Base-by-base conservation (phyloP, 2,329 filamentous ascomycete species). In the Parastagonospora avenae region DNA sequence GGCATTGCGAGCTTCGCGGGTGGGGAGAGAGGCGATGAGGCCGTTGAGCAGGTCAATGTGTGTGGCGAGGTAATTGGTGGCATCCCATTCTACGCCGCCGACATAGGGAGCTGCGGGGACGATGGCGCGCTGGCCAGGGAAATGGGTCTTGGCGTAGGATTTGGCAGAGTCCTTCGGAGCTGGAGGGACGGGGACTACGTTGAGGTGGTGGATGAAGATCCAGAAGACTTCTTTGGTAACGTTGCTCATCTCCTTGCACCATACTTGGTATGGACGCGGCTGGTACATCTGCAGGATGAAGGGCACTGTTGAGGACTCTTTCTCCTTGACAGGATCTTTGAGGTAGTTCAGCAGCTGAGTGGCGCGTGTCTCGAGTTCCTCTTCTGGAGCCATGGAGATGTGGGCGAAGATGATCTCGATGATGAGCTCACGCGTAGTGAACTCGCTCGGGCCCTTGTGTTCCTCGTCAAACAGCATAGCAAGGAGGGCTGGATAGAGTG, bases 141-240 rank as follows among this genome's bases (percentile, higher is more conserved):
- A 97, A 74, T 92, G 84, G 14, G 83, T 81, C 42, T 80, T 90
- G 41, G 80, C 80, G 59, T 83, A 82, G 19, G 67, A 67, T 66
- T 54, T 56, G 10, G 54, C 12, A 28, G 50, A 40, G 10, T 66
- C 63, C 1, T 50, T 42, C 0, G 57, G 48, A 19, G 39, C 48
- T 1, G 87, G 50, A 10, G 66, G 84, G 30, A 90, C 74, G 16
- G 91, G 82, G 32, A 97, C 83, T 39, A 97, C 87, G 65, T 97
- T 97, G 50, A 96, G 80, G 62, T 96, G 90, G 74, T 97, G 93
- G 46, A 97, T 81, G 77, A 97, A 99, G 70, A 97, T 97, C 93
- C 93, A 99, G 72, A 99, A 99, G 27, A 97, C 93, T 73, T 99
- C 93, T 74, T 97, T 97, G 36, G 92, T 96, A 41, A 97, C 93